Evolutionary conservation across 2,329 filamentous ascomycete species (phyloP), one percentile per base, ranked within the genome.

Genomic region (Penicillium concentricum): DNA sequence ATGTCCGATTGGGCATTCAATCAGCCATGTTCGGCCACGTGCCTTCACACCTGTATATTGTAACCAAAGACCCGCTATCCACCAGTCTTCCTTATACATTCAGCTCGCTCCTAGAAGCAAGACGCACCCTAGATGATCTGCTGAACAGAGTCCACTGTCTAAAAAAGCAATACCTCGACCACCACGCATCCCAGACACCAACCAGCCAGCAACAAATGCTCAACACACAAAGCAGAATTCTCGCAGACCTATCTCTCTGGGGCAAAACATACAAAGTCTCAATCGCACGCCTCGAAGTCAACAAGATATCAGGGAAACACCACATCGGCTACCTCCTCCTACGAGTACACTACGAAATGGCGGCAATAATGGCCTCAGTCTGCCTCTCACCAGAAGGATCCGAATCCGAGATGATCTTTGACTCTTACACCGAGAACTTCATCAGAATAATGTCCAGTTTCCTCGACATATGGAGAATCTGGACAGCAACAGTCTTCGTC

Each of bases 281-380:
- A 1, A 13, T 63, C 1, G 15, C 50, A 2, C 54, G 35, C 10
- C 47, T 64, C 3, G 35, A 58, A 10, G 10, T 32, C 20, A 38
- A 52, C 13, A 37, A 41, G 3, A 51, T 16, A 22, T 35, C 28
- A 2, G 43, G 52, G 3, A 48, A 49, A 16, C 50, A 62, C 2
- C 56, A 63, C 18, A 56, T 66, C 2, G 58, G 56, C n/a, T 60
- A 74, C 43, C 52, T 58, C 1, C 56, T 81, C 0, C 62, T 82
- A 0, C 58, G 51, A 4, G 55, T 72, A 3, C 78, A 81, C 55
- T 70, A 81, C 60, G 70, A 66, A 49, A 74, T 82, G 75, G 72
- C 74, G 0, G 66, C 60, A 5, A 76, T 83, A 54, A 79, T 81
- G 72, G 66, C 67, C 5, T 59, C 46, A 12, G 58, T 53, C 15